phyloP scores from a whole-genome alignment of 805 yeast genomes.

The Scheffersomyces spartinae region DNA sequence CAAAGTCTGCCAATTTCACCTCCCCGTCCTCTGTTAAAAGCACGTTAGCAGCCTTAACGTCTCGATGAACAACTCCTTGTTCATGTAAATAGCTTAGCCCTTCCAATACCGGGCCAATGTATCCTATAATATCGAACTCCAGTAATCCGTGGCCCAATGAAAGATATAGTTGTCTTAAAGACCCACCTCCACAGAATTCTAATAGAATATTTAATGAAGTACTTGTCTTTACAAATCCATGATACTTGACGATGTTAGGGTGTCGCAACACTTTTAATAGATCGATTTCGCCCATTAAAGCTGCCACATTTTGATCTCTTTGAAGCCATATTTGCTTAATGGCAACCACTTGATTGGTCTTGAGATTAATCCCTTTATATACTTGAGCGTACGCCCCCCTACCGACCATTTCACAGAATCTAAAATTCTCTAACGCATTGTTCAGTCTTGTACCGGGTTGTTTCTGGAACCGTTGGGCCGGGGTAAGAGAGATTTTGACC shows the following conservation, averaged over 20 bases:
- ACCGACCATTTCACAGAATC: constrained; percentile 58
- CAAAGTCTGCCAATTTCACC: constrained; percentile 89
- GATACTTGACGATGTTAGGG: constrained; percentile 56
- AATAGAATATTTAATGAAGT: constrained; percentile 45
- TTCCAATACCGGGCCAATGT: constrained; percentile 40
- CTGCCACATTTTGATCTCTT: constrained; percentile 30
- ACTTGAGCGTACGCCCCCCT: constrained; percentile 89
- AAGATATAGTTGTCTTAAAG: constrained; percentile 43
- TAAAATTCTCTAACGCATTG: constrained; percentile 37
- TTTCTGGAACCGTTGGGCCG: constrained; percentile 41
- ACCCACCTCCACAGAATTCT: constrained; percentile 56
- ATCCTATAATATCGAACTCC: constrained; percentile 39
- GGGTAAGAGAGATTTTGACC: constrained; percentile 37
- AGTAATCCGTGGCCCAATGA: constrained; percentile 38
- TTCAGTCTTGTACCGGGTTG: constrained; percentile 23
- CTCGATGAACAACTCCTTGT: constrained; percentile 75
- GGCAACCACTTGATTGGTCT: constrained; percentile 62
- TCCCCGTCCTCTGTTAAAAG: constrained; percentile 52
- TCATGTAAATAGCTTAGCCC: constrained; percentile 57
- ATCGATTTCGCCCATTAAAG: constrained; percentile 56
- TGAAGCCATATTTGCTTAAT: constrained; percentile 65
- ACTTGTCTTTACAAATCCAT: constrained; percentile 50
- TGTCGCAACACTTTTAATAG: constrained; percentile 54
- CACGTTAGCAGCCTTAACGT: constrained; percentile 88
- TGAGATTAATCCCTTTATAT: constrained; percentile 57